Evolutionary conservation across 371 early-diverging fungal genomes (phyloP).

Genomic region (Lichtheimia ornata): DNA sequence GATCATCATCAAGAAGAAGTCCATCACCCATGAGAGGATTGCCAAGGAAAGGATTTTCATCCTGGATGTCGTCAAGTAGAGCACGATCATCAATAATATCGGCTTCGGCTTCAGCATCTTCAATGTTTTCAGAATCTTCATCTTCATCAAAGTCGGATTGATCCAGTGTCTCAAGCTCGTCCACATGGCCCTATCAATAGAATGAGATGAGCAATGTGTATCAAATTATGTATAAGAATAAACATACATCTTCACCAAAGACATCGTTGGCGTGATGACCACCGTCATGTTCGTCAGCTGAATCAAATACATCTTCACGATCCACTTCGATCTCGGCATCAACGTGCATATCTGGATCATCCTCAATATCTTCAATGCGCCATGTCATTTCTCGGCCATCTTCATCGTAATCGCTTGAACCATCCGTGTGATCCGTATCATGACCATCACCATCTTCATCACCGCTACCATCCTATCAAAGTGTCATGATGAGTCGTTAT

Average conservation of each 20-base stretch:
- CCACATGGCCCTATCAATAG: conserved; percentile 30
- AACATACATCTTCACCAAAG: conserved; percentile 33
- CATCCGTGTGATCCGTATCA: conserved; percentile 37
- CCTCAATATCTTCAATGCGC: conserved; percentile 57
- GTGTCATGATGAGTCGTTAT: background rate
- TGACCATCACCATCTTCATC: conserved; percentile 41
- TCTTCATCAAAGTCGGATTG: conserved; percentile 56
- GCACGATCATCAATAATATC: conserved; percentile 47
- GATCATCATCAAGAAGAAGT: conserved; percentile 30
- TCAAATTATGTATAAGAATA: background rate
- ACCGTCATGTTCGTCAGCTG: conserved; percentile 46
- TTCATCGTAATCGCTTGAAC: conserved; percentile 52
- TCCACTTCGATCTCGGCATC: conserved; percentile 25
- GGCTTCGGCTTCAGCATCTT: conserved; percentile 44
- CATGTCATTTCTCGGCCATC: conserved; percentile 53
- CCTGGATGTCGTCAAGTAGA: conserved; percentile 57
- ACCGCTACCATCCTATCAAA: conserved; percentile 31
- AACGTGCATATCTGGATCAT: conserved; percentile 40
- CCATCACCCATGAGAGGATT: conserved; percentile 32
- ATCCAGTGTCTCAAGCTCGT: conserved; percentile 45
- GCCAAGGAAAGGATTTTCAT: conserved; percentile 59
- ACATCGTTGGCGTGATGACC: conserved; percentile 28
- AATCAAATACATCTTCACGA: conserved; percentile 42
- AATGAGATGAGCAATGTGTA: too few species aligned
- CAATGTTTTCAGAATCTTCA: conserved; percentile 50